Evolutionary conservation across 306 rosid genomes (phyloP), one percentile per base, ranked within the genome.

Genomic region (Mimosa pudica): DNA sequence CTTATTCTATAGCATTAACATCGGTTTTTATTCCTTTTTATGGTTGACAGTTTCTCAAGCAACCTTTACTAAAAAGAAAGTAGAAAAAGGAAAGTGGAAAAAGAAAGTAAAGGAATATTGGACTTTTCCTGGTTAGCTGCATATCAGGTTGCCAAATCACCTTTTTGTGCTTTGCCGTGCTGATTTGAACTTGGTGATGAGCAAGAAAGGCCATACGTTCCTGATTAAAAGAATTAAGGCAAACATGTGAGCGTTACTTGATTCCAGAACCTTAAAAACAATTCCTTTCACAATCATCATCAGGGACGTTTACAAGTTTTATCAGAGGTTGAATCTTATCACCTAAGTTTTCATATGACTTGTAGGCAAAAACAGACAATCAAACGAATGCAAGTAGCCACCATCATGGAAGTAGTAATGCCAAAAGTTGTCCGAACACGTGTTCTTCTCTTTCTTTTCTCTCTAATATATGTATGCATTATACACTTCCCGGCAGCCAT

Each of bases 301-400:
- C 57, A 20, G 11, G 32, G 41, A 20, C 18, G 38, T 35, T 20
- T 69, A 10, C 55, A 46, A 45, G 57, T 17, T 58, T 52, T 36
- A 66, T 79, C 74, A 73, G 51, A 46, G 24, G 65, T 71, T 71
- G 18, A 46, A 58, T 71, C 80, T 80, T 70, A 75, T 79, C 81
- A 24, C 73, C 77, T 78, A 20, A 75, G 44, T 75, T 80, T 89
- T 63, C 55, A 61, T 73, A 77, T 74, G 75, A 78, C 64, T 47
- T 49, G 35, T 57, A 18, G 35, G 54, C 48, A 74, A 77, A 62
- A 65, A 69, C 52, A 80, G 76, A 64, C 48, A 32, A 24, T 77
- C 65, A 83, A 79, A 78, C 85, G 78, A 84, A 78, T 72, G 85
- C 82, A 58, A 64, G 48, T 11, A 81, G 77, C 83, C 87, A n/a